Base-by-base conservation (phyloP, 257 asterid genomes). In the Pogostemon cablin region DNA sequence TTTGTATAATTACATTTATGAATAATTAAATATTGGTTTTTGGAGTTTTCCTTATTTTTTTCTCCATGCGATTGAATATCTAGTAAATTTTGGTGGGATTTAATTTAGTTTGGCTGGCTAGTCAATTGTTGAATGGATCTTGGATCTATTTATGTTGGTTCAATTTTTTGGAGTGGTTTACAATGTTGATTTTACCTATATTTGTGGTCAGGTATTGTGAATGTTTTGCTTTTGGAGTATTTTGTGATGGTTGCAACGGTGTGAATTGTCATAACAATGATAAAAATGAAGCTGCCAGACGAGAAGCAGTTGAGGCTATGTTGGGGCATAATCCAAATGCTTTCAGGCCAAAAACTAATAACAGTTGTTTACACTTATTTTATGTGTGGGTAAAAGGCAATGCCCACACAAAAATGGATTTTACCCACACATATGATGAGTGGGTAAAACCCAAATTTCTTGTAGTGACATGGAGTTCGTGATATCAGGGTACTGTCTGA, bases 261-360 rank as follows among this genome's bases (percentile, higher is more conserved):
- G 87, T 78, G 60, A 93, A 91, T 75, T 93, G 97, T 72, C 90
- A 87, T 55, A 93, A 91, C 75, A 93, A 93, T 81, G 86, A 79
- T 8, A 96, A 86, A 81, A 87, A 91, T 60, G 96, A 93, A 47
- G 86, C 86, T 67, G 90, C 96, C 55, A 87, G 99, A 71, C 80
- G 92, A 44, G 97, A 93, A 79, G 97, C 98, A 38, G 95, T 93
- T 53, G 97, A 88, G 75, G 90, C 90, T 79, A 93, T 92, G 11
- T 78, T 93, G 75, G 97, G 86, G 81, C 95, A 97, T 68, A 93
- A 93, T 82, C 97, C 98, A 52, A 81, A 86, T 79, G 98, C 98
- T 62, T 93, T 93, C 79, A 83, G 97, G 79, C 98, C 97, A 63
- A 93, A 93, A 85, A 89, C 90, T 72, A 97, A 92, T 50, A 86